Evolutionary conservation across 2,329 filamentous ascomycete species (phyloP).

Genomic region (Trichophyton rubrum): DNA sequence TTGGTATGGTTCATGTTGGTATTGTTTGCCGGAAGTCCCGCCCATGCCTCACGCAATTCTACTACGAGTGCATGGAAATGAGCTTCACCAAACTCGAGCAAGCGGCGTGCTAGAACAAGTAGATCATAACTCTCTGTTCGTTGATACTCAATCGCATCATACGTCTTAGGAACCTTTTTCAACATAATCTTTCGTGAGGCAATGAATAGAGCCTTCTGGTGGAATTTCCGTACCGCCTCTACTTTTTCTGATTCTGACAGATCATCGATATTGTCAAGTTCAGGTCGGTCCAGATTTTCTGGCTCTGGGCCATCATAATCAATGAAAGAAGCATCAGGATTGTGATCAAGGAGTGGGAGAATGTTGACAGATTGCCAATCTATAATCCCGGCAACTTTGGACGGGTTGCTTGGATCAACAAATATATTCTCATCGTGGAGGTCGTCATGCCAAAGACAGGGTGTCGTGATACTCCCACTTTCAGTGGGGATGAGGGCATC

Average conservation of each 20-base stretch:
- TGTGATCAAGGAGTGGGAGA: conserved; percentile 20
- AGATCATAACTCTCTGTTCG: conserved; percentile 5
- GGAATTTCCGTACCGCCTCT: conserved; percentile 3
- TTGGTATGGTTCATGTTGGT: neutral
- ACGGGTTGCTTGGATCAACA: conserved; percentile 19
- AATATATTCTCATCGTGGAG: conserved; percentile 24
- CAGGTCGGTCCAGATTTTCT: conserved; percentile 13
- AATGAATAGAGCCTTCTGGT: conserved; percentile 8
- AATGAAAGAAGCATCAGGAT: conserved; percentile 20
- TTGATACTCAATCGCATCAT: conserved; percentile 8
- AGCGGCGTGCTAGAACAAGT: conserved; percentile 7
- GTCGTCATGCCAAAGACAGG: conserved; percentile 21
- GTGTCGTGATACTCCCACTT: neutral
- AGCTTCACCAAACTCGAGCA: conserved; percentile 10
- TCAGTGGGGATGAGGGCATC: conserved; percentile 4
- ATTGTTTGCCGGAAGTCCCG: conserved; percentile 2
- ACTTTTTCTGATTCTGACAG: conserved; percentile 4
- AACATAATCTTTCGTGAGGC: conserved; percentile 7
- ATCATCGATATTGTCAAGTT: neutral
- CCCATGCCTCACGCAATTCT: conserved; percentile 5
- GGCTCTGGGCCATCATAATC: conserved; percentile 19
- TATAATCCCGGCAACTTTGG: conserved; percentile 21
- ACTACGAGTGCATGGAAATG: conserved; percentile 6
- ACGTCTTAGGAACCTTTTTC: conserved; percentile 1
- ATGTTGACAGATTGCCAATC: conserved; percentile 24